phyloP scores from a whole-genome alignment of 345 rosid genomes.

The Anastatica hierochuntica region DNA sequence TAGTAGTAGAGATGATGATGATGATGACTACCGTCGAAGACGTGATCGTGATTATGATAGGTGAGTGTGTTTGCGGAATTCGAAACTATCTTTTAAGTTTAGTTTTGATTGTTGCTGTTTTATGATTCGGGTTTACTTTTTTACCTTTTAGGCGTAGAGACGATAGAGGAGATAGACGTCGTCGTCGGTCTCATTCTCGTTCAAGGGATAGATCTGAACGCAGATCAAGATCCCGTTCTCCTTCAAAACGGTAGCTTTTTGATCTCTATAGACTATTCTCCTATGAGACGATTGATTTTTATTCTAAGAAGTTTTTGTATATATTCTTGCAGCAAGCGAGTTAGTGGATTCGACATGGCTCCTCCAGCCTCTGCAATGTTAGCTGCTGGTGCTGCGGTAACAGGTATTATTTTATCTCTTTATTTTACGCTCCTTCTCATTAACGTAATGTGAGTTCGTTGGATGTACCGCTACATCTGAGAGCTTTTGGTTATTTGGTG shows the following conservation, averaged over 20 bases:
- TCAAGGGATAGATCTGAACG: conserved; percentile 55
- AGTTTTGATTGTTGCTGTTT: too few relatives aligned
- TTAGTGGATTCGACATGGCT: conserved; percentile 85
- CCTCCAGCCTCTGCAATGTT: conserved; percentile 79
- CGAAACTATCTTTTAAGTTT: too few relatives aligned
- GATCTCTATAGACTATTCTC: conserved; percentile 14
- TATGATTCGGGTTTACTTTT: too few relatives aligned
- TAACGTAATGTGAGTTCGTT: conserved; percentile 38
- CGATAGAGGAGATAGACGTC: conserved; percentile 57
- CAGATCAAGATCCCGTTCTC: conserved; percentile 62
- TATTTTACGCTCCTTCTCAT: conserved; percentile 26
- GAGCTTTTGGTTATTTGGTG: conserved; percentile 54
- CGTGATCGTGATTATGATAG: conserved; percentile 67
- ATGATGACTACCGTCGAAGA: conserved; percentile 44
- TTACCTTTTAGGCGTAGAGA: conserved; percentile 78
- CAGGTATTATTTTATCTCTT: conserved; percentile 34
- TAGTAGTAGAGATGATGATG: conserved; percentile 66
- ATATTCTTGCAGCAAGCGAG: conserved; percentile 51
- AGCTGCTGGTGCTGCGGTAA: conserved; percentile 40
- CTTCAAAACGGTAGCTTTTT: conserved; percentile 62
- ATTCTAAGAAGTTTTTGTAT: background rate
- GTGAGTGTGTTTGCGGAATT: too few relatives aligned
- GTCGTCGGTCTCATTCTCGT: background rate
- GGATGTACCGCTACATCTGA: conserved; percentile 54
- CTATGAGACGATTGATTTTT: background rate